Percentiles rank a stretch among this genome's conserved stretches.
These are phyloP conservation scores for Cutaneotrichosporon arboriforme DNA, from an alignment of 1,284 basidiomycete genomes.

Conservation along the genomic window DNA sequence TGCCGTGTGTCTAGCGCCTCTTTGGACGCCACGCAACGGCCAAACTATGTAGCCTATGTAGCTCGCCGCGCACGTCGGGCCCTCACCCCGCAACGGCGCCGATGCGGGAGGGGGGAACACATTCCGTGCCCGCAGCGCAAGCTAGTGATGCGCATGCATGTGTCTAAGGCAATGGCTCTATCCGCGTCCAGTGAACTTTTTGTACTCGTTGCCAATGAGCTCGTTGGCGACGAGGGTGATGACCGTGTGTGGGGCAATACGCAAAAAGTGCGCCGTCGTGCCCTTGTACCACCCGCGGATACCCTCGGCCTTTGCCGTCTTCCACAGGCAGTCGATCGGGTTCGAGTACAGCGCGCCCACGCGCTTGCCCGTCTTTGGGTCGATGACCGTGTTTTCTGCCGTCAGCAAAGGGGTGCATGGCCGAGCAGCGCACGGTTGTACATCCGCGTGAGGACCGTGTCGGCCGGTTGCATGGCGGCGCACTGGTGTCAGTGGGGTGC, in stretches of 20 bases:
- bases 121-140: not conserved
- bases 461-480: slow-evolving; percentile 68
- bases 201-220: slow-evolving; percentile 69
- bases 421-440: slow-evolving; percentile 64
- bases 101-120: too few species aligned
- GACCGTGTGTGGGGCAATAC: slow-evolving; percentile 85
- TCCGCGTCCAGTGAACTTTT: slow-evolving; percentile 22
- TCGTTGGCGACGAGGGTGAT: slow-evolving; percentile 83
- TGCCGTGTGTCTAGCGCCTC: not conserved
- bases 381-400: slow-evolving; percentile 63
- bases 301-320: slow-evolving; percentile 87
- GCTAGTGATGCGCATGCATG: slow-evolving; percentile 18
- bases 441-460: slow-evolving; percentile 78
- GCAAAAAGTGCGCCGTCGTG: slow-evolving; percentile 82
- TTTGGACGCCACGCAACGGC: not conserved
- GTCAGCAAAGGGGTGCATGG: not conserved
- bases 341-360: slow-evolving; percentile 79
- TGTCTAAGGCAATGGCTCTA: slow-evolving; percentile 5
- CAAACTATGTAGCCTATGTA: not conserved
- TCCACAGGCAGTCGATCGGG: slow-evolving; percentile 93
- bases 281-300: slow-evolving; percentile 90
- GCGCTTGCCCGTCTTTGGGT: slow-evolving; percentile 63
- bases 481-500: slow-evolving; percentile 55
- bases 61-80: not conserved
- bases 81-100: too few species aligned